Conservation (phyloP, 257 asterid genomes). For the Echium plantagineum region DNA sequence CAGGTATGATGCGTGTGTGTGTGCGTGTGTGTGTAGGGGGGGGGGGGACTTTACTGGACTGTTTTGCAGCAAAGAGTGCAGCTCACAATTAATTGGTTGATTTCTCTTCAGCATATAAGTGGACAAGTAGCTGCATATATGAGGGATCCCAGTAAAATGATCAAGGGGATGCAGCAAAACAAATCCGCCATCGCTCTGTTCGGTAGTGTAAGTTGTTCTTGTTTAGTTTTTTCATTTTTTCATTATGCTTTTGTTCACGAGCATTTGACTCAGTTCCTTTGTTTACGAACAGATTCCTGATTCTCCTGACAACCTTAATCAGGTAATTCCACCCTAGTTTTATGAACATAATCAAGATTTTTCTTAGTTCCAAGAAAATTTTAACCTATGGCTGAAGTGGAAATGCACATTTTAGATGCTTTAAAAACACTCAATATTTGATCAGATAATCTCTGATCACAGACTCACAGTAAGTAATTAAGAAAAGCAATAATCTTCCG, state of each 20-base stretch:
- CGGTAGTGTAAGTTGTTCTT: constrained; percentile 60
- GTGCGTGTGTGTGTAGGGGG: too few relatives aligned
- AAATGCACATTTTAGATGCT: too few relatives aligned
- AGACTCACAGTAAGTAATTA: too few relatives aligned
- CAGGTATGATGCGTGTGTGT: constrained; percentile 70
- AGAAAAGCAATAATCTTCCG: too few relatives aligned
- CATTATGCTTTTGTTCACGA: background rate
- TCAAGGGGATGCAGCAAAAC: constrained; percentile 87
- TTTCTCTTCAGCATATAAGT: constrained; percentile 58
- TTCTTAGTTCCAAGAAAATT: background rate
- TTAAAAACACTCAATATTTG: too few relatives aligned
- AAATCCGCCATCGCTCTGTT: constrained; percentile 62
- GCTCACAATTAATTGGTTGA: constrained; percentile 15
- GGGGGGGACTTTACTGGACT: constrained; percentile 7
- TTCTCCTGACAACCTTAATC: constrained; percentile 23
- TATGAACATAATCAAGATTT: background rate
- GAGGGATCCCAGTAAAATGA: constrained; percentile 96
- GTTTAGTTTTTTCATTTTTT: background rate
- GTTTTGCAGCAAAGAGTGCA: constrained; percentile 8
- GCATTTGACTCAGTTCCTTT: background rate
- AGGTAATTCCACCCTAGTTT: constrained; percentile 11
- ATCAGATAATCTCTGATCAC: too few relatives aligned
- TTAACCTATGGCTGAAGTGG: background rate
- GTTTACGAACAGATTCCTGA: constrained; percentile 42
- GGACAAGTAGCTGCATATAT: constrained; percentile 81